These are phyloP conservation scores for Lactifluus echinatus DNA, from an alignment of 768 basidiomycete species.

Conservation along the genomic window DNA sequence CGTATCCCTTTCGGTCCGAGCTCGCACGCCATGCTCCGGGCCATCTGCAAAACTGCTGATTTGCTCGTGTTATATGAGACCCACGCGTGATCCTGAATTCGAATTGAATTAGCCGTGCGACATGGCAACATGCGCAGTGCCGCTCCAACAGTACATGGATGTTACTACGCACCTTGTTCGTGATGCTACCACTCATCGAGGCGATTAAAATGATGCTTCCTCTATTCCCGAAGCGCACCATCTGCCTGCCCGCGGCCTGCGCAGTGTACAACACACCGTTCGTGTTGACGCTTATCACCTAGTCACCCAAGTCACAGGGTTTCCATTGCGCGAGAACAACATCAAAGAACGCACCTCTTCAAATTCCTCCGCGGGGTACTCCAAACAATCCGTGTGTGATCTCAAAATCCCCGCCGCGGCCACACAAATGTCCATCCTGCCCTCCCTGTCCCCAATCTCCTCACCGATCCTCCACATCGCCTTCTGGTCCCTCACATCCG, in stretches of 20 bases:
- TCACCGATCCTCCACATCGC: slow-evolving; percentile 46
- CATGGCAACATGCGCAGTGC: too few species aligned
- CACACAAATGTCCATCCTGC: slow-evolving; percentile 65
- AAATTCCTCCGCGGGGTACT: slow-evolving; percentile 58
- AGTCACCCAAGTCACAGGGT: background rate
- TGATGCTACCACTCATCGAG: slow-evolving; percentile 41
- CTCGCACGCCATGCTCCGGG: slow-evolving; percentile 75
- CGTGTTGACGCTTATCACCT: slow-evolving; percentile 61
- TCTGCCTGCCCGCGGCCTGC: slow-evolving; percentile 32
- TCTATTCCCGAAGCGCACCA: slow-evolving; percentile 28
- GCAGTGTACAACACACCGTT: slow-evolving; percentile 33
- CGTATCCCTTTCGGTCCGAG: slow-evolving; percentile 57
- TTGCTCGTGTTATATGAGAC: slow-evolving; percentile 73
- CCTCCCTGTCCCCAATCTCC: slow-evolving; percentile 57
- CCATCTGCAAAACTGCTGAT: slow-evolving; percentile 72
- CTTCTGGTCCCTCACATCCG: slow-evolving; percentile 59
- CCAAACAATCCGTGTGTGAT: slow-evolving; percentile 50
- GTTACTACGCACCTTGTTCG: slow-evolving; percentile 46
- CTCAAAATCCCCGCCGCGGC: slow-evolving; percentile 72
- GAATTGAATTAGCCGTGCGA: background rate
- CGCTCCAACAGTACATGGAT: too few species aligned
- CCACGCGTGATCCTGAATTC: slow-evolving; percentile 58
- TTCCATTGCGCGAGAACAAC: too few species aligned
- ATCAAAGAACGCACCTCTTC: slow-evolving; percentile 40
- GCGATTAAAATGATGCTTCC: slow-evolving; percentile 38